Evolutionary conservation across 306 rosid genomes (phyloP), one percentile per base, ranked within the genome.

Genomic region (Fragaria ananassa): DNA sequence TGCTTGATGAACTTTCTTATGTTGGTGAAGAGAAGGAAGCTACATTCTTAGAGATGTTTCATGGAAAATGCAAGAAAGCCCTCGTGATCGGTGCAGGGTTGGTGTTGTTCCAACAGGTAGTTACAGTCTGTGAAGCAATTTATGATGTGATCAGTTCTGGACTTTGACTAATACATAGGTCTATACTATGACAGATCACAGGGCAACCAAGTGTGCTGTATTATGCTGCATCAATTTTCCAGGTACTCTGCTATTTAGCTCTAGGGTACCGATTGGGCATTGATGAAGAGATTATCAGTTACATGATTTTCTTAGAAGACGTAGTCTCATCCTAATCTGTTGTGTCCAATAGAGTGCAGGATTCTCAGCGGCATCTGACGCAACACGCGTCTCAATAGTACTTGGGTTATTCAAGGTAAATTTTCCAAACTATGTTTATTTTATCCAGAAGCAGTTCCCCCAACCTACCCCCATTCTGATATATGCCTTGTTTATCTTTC

Each of bases 181-280:
- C 61, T 74, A 74, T 50, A 75, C 50, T 79, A 45, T 83, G 85
- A 69, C 97, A 94, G 98, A 92, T 96, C 80, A 96, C 99, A 35
- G 98, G 99, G 68, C 99, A 96, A 81, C 99, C 99, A 44, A 96
- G 99, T 77, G 99, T 96, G 80, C 88, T 96, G 25, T 96, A 96
- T 86, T 96, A 96, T 85, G 98, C 99, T 65, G 85, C 89, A 70
- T 83, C 99, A 19, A 92, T 96, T 86, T 87, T 96, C 76, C 92
- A 91, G 99, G 97, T 96, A 88, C 60, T 70, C 46, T 78, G 39
- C 74, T 83, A 79, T 76, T 76, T 80, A 47, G 71, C 45, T 57
- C 15, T 58, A 72, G 78, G 67, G 27, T 74, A 81, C 75, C 21
- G 9, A 15, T 66, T 81, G 63, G 71, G 57, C 44, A 45, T 78